phyloP scores from a whole-genome alignment of 768 basidiomycete species.

The Lactarius quietus region DNA sequence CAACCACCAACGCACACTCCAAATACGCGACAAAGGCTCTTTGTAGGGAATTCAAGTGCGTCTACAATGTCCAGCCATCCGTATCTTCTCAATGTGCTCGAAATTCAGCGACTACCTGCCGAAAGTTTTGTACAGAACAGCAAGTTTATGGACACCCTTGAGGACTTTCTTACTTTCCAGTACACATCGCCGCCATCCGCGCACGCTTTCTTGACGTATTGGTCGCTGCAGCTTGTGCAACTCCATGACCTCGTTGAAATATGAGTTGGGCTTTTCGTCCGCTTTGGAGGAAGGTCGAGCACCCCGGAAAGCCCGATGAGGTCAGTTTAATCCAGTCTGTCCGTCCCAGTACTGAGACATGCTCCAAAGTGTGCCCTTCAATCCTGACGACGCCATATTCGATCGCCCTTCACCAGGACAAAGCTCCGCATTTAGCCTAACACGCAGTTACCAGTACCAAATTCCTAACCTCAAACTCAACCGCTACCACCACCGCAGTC shows the following conservation, averaged over 20 bases:
- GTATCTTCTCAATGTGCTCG: no score
- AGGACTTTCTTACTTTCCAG: slow-evolving; percentile 60
- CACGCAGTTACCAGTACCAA: slow-evolving; percentile 14
- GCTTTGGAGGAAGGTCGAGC: slow-evolving; percentile 80
- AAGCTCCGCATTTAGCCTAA: slow-evolving; percentile 33
- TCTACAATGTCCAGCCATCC: background rate
- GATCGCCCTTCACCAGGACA: slow-evolving; percentile 53
- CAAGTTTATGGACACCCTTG: slow-evolving; percentile 77
- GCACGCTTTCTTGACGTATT: slow-evolving; percentile 80
- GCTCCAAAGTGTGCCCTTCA: slow-evolving; percentile 66
- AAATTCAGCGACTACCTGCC: slow-evolving; percentile 37
- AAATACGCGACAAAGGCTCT: slow-evolving; percentile 84
- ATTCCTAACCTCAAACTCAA: slow-evolving; percentile 1
- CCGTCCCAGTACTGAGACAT: background rate
- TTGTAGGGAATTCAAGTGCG: slow-evolving; percentile 81
- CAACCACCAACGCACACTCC: slow-evolving; percentile 63
- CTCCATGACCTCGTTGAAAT: slow-evolving; percentile 36
- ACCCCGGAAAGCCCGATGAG: slow-evolving; percentile 76
- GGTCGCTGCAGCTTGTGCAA: slow-evolving; percentile 76
- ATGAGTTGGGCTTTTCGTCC: slow-evolving; percentile 54
- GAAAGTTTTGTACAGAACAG: slow-evolving; percentile 69
- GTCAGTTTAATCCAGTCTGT: slow-evolving; percentile 36
- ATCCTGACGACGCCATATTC: slow-evolving; percentile 77
- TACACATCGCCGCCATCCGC: slow-evolving; percentile 71
- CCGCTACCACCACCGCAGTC: slow-evolving; percentile 12